Conservation (phyloP, 2,329 filamentous ascomycete species). For the Fusarium torulosum region DNA sequence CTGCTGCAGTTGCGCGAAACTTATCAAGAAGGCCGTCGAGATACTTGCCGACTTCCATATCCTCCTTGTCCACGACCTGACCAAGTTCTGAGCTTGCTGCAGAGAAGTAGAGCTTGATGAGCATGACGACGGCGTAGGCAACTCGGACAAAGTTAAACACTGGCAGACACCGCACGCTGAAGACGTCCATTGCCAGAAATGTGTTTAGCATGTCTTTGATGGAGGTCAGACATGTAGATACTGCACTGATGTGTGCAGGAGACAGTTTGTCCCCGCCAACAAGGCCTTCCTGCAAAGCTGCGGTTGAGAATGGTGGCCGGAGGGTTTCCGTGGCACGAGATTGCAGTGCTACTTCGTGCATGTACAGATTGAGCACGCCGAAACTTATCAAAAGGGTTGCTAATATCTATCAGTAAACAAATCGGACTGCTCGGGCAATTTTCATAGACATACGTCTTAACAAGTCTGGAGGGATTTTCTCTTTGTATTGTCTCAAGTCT, state of each 20-base stretch:
- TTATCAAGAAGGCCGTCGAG: constrained; percentile 77
- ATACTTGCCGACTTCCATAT: constrained; percentile 74
- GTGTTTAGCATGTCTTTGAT: constrained; percentile 75
- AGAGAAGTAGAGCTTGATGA: constrained; percentile 80
- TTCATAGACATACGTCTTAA: constrained; percentile 66
- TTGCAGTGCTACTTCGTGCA: constrained; percentile 81
- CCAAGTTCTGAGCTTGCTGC: constrained; percentile 74
- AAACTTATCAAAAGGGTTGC: constrained; percentile 74
- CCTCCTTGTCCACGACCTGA: constrained; percentile 75
- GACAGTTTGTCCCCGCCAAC: constrained; percentile 56
- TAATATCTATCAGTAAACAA: constrained; percentile 48
- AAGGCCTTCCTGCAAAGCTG: constrained; percentile 59
- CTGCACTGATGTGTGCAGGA: constrained; percentile 71
- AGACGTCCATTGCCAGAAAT: constrained; percentile 71
- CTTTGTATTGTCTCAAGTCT: constrained; percentile 71
- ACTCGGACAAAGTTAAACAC: constrained; percentile 79
- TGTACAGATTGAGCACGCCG: constrained; percentile 75
- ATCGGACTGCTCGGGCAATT: not conserved
- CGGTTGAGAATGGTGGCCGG: constrained; percentile 60
- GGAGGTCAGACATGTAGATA: constrained; percentile 75
- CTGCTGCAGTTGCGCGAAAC: constrained; percentile 72
- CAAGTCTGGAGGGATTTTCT: constrained; percentile 64
- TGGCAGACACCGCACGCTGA: constrained; percentile 72
- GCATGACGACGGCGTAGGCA: constrained; percentile 76
- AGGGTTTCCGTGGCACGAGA: constrained; percentile 71